Evolutionary conservation across 2,329 filamentous ascomycete genomes (phyloP), one percentile per base, ranked within the genome.

Genomic region (Sordariomycetes sp.): DNA sequence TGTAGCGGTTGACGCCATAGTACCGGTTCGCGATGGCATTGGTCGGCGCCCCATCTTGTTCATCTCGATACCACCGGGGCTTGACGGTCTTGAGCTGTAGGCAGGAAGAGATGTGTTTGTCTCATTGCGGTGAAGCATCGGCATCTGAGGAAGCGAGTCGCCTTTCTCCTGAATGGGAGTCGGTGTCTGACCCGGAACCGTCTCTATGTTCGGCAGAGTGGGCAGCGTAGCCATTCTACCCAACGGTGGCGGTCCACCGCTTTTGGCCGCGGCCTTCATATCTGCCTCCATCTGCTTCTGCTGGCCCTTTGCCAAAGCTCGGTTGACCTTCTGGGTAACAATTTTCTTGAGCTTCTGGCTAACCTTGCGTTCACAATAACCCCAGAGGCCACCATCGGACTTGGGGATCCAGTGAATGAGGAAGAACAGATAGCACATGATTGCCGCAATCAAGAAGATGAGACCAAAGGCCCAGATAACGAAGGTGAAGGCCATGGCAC

Each of bases 291-390:
- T 59, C 45, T 70, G 66, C 46, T 70, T 74, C 40, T 66, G 68
- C 53, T 82, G 79, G 34, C 92, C 82, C 47, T 87, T 86, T 33
- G 80, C 82, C 18, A 96, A 62, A 1, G 87, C 90, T 55, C 86
- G 88, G 59, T 92, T 86, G 48, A 94, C 84, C 61, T 92, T 95
- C 48, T 68, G 73, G 35, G 79, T 78, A 4, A 96, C 88, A 44
- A 96, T 92, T 45, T 78, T 78, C 50, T 82, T 82, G 44, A 98
- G 69, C 44, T 87, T 72, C 48, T 76, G 80, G 59, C 94, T 93
- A 54, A 94, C 81, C 64, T 96, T 96, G 30, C 87, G 81, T 41
- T 85, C 82, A 54, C 92, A 96, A 61, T 94, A 98, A 18, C 79
- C 79, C 5, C 77, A 76, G 20, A 98, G 68, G 7, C 83, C 80